Percentiles rank a stretch among this genome's conserved stretches.
These are phyloP conservation scores for Anisogramma anomala DNA, from an alignment of 2,329 filamentous ascomycete species.

Conservation along the genomic window DNA sequence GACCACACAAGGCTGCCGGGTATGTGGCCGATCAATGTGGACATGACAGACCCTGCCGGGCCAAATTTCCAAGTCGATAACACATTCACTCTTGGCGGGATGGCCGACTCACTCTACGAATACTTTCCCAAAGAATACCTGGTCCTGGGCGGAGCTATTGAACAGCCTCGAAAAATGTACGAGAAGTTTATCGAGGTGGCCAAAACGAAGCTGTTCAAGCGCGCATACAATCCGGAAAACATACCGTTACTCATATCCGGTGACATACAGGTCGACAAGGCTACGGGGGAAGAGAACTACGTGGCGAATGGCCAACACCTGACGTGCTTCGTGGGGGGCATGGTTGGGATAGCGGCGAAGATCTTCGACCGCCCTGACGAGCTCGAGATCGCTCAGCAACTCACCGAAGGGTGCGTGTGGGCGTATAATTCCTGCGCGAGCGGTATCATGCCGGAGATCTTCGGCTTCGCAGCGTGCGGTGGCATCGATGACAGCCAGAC, in stretches of 20 bases:
- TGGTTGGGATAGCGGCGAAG: conserved; percentile 51
- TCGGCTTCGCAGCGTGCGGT: conserved; percentile 33
- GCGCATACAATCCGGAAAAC: conserved; percentile 25
- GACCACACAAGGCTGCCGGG: conserved; percentile 45
- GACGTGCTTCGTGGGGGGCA: conserved; percentile 52
- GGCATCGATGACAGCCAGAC: conserved; percentile 15
- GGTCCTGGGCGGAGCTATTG: conserved; percentile 50
- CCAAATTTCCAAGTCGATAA: conserved; percentile 46
- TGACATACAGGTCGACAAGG: conserved; percentile 25
- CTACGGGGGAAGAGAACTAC: conserved; percentile 17
- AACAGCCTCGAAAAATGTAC: conserved; percentile 26
- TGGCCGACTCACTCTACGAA: conserved; percentile 48
- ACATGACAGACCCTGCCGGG: conserved; percentile 28
- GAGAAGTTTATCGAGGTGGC: conserved; percentile 21
- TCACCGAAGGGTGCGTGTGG: conserved; percentile 55
- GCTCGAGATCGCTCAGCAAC: conserved; percentile 42
- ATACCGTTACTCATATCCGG: conserved; percentile 37
- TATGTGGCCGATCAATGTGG: conserved; percentile 48
- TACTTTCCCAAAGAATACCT: conserved; percentile 58
- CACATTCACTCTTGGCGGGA: conserved; percentile 43
- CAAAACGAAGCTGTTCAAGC: conserved; percentile 30
- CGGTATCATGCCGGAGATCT: conserved; percentile 52
- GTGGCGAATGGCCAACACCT: conserved; percentile 40
- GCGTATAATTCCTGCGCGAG: conserved; percentile 42
- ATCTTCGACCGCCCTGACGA: conserved; percentile 46